These are phyloP conservation scores for Tylopilus sp. DNA, from an alignment of 1,284 basidiomycete genomes.

Conservation along the genomic window DNA sequence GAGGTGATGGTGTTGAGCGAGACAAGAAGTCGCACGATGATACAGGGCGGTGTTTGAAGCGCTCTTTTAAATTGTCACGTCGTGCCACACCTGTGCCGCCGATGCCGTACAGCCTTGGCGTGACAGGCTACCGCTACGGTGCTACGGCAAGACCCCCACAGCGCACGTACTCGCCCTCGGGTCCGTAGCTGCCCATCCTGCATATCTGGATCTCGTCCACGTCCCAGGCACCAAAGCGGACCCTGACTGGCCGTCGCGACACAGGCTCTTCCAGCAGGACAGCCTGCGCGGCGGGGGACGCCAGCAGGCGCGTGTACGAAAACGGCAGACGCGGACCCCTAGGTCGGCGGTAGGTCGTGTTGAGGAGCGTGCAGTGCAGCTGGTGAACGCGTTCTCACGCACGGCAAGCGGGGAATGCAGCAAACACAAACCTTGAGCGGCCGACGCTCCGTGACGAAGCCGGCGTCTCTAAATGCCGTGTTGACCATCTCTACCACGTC, in stretches of 20 bases:
- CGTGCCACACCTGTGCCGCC: conserved; percentile 36
- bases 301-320: conserved; percentile 47
- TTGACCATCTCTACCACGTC: conserved; percentile 28
- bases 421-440: conserved; percentile 55
- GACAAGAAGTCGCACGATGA: conserved; percentile 39
- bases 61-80: conserved; percentile 32
- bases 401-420: background rate
- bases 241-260: conserved; percentile 17
- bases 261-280: conserved; percentile 5
- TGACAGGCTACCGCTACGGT: too few relatives aligned
- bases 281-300: conserved; percentile 28
- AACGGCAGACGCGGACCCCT: conserved; percentile 41
- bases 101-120: conserved; percentile 21
- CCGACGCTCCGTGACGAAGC: conserved; percentile 51
- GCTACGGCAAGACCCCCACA: conserved; percentile 30
- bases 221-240: conserved; percentile 32
- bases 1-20: conserved; percentile 40
- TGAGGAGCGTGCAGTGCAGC: conserved; percentile 71
- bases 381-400: conserved; percentile 24
- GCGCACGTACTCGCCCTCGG: conserved; percentile 35
- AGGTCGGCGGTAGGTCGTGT: conserved; percentile 56
- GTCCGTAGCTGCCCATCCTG: conserved; percentile 37
- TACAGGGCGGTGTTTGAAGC: conserved; percentile 39
- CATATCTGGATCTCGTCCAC: conserved; percentile 37
- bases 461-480: conserved; percentile 49